These are phyloP conservation scores for Phytopythium aichiense DNA, from an alignment of 352 stramenopile genomes.

Conservation along the genomic window DNA sequence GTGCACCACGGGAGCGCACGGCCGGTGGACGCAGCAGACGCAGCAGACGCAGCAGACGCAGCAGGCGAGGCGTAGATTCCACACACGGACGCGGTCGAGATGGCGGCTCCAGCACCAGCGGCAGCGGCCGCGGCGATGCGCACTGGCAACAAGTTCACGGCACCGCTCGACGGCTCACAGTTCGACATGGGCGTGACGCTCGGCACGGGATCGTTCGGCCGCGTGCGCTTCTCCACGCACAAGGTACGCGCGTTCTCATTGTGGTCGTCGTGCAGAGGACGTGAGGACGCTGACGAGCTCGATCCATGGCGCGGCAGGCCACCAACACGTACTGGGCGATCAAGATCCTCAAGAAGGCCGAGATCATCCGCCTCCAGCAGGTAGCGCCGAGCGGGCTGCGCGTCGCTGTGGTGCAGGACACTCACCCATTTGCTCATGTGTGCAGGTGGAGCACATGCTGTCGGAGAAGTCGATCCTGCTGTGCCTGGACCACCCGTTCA, in stretches of 20 bases:
- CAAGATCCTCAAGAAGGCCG: conserved; percentile 97
- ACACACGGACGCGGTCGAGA: not conserved
- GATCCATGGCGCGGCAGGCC: conserved; percentile 25
- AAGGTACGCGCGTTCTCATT: conserved; percentile 45
- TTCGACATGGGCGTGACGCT: conserved; percentile 96
- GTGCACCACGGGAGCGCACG: too few species aligned
- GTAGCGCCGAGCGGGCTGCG: conserved; percentile 16
- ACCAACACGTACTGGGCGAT: conserved; percentile 94
- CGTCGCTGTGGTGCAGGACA: too few species aligned
- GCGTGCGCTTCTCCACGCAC: conserved; percentile 95
- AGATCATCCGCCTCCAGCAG: conserved; percentile 95
- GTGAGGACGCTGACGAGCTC: not conserved
- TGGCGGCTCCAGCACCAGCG: conserved; percentile 6
- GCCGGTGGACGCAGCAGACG: not conserved
- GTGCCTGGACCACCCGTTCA: conserved; percentile 93
- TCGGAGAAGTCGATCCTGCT: conserved; percentile 96
- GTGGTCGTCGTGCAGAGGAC: not conserved
- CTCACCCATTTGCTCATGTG: not conserved
- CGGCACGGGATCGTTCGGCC: conserved; percentile 95
- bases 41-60: not conserved
- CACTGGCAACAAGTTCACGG: conserved; percentile 54
- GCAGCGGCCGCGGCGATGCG: conserved; percentile 7
- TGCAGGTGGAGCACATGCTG: conserved; percentile 95
- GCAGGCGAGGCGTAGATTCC: not conserved
- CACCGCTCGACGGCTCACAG: conserved; percentile 73